Base-by-base conservation (phyloP, 2,329 filamentous ascomycete genomes). In the Triangularia setosa region DNA sequence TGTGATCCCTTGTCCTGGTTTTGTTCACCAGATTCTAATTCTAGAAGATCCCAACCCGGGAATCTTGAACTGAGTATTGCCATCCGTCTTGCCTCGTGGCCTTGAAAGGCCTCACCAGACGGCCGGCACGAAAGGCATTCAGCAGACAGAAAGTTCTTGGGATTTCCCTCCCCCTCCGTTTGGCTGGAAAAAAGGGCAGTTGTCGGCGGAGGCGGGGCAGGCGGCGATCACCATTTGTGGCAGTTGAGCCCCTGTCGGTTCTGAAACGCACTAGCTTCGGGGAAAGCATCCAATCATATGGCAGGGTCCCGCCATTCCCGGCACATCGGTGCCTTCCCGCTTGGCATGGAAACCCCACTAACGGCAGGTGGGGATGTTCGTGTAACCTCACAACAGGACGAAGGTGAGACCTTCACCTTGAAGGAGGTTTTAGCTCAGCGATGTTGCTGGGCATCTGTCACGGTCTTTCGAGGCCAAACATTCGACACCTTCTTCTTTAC, bases 231-330 rank as follows among this genome's bases (percentile, higher is more conserved):
- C 65, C 62, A 61, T 69, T 67, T 58, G 40, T 48, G 40, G 40
- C 40, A 48, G 40, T 44, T 23, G 18, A 55, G 14, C 65, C 66
- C 66, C 44, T 64, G 68, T 60, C 59, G 18, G 48, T 35, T 67
- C 58, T 69, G 68, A 69, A 69, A 69, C 68, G 62, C 57, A 16
- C 66, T 30, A 65, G 33, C 6, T 27, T 33, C 56, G 61, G 59
- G 40, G 11, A 33, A 28, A 35, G 28, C 14, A 27, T 54, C 67
- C 64, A 68, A 68, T 66, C 28, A 63, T 4, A 23, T 16, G 1
- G 4, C 23, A 27, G n/a, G n/a, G 4, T 48, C 11, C 40, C 40
- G 40, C 40, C 40, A n/a, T 48, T 48, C 40, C 40, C 40, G 40
- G 40, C 40, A 48, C 40, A 48, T n/a, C n/a, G 40, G 40, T 21